Conservation (phyloP, 768 basidiomycete species). For the Chalciporus piperatus region DNA sequence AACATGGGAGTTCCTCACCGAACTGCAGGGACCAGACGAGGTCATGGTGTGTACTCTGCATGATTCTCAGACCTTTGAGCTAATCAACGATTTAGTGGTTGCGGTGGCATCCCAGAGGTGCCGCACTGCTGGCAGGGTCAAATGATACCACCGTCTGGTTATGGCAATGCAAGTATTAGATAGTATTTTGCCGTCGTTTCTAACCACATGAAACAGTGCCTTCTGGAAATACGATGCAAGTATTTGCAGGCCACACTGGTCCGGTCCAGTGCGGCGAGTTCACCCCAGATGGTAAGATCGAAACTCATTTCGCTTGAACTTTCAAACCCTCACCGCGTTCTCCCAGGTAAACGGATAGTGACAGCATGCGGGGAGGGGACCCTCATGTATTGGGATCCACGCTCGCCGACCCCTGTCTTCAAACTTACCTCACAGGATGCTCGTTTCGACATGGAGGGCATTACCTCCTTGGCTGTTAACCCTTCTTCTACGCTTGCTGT, state of each 20-base stretch:
- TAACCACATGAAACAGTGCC: conserved; percentile 59
- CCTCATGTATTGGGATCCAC: conserved; percentile 91
- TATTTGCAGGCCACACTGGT: conserved; percentile 87
- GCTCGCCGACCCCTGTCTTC: conserved; percentile 71
- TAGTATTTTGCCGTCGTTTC: neutral
- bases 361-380: conserved; percentile 81
- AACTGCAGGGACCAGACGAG: conserved; percentile 92
- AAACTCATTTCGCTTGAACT: neutral
- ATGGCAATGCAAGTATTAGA: conserved; percentile 79
- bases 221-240: conserved; percentile 92
- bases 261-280: conserved; percentile 86
- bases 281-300: conserved; percentile 74
- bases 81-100: conserved; percentile 62
- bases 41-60: conserved; percentile 67
- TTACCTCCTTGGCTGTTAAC: conserved; percentile 85
- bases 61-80: neutral
- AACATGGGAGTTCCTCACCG: conserved; percentile 93
- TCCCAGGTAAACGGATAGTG: conserved; percentile 78
- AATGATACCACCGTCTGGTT: conserved; percentile 95
- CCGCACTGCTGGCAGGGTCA: conserved; percentile 84
- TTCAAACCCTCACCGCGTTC: conserved; percentile 4
- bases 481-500: conserved; percentile 86
- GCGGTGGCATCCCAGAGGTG: conserved; percentile 94
- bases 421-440: conserved; percentile 71
- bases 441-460: conserved; percentile 77